phyloP scores from a whole-genome alignment of 2,329 filamentous ascomycete species.

The Tothia fuscella region DNA sequence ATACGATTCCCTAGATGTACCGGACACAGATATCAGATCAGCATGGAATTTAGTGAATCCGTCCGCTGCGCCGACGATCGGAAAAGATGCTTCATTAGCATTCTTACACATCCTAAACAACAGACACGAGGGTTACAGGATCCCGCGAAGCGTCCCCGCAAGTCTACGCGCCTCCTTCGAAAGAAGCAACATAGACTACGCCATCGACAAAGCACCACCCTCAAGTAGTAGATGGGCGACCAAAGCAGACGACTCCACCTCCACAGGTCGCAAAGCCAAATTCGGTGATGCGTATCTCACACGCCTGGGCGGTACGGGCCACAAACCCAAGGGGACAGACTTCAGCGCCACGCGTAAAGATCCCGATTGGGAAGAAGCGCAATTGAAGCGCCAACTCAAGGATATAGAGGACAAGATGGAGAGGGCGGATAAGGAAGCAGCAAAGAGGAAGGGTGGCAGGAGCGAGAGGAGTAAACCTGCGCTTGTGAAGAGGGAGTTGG shows the following conservation, averaged over 20 bases:
- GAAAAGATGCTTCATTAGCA: constrained; percentile 86
- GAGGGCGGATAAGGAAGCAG: constrained; percentile 63
- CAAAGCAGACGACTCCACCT: constrained; percentile 66
- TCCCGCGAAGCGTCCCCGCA: constrained; percentile 81
- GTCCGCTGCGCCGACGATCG: constrained; percentile 67
- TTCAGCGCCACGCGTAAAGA: constrained; percentile 77
- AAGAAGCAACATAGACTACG: constrained; percentile 93
- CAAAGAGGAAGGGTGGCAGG: constrained; percentile 44
- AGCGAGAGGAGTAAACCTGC: constrained; percentile 72
- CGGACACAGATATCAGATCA: constrained; percentile 69
- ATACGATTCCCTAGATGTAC: constrained; percentile 68
- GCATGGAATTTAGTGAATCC: constrained; percentile 98
- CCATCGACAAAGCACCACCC: constrained; percentile 63
- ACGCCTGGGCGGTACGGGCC: constrained; percentile 63
- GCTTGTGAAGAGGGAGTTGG: constrained; percentile 84
- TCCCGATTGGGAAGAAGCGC: constrained; percentile 92
- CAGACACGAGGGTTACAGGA: constrained; percentile 87
- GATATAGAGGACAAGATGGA: constrained; percentile 83
- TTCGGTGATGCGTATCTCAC: constrained; percentile 96
- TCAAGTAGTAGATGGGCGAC: constrained; percentile 34
- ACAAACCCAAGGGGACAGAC: constrained; percentile 77
- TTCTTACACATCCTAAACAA: constrained; percentile 97
- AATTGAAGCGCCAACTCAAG: constrained; percentile 80
- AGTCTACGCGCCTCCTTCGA: constrained; percentile 88
- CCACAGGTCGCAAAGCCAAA: constrained; percentile 84